Percentiles rank a stretch among this genome's conserved stretches.
Conservation (phyloP, 768 basidiomycete species). For the Lentinula sp. region DNA sequence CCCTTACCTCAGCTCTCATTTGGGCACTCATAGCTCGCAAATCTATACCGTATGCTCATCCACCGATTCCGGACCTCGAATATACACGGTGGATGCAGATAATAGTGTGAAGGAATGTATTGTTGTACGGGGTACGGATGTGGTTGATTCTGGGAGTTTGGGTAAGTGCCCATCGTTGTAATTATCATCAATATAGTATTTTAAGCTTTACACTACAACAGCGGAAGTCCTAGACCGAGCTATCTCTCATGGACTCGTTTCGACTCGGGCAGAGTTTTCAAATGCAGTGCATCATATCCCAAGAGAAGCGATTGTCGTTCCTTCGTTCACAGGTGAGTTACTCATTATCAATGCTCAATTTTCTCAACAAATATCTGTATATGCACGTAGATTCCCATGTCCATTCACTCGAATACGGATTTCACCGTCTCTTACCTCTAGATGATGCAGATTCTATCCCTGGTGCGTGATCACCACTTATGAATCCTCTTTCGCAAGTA, state of each 20-base stretch:
- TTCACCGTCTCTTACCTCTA: neutral
- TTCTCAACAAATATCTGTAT: neutral
- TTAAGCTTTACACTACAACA: too few species aligned
- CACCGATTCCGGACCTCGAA: neutral
- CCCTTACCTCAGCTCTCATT: neutral
- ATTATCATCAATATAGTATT: too few species aligned
- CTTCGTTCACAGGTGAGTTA: slow-evolving; percentile 3
- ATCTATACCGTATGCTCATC: neutral
- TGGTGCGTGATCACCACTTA: neutral
- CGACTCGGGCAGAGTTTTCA: neutral
- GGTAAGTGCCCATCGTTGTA: too few species aligned
- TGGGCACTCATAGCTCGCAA: neutral
- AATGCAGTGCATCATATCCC: neutral
- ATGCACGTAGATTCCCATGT: neutral
- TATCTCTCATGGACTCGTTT: neutral
- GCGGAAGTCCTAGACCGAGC: neutral
- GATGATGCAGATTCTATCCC: slow-evolving; percentile 3
- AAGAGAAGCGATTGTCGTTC: neutral
- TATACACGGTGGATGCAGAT: neutral
- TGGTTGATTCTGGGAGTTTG: slow-evolving; percentile 1
- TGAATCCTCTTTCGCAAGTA: too few species aligned
- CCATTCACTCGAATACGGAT: slow-evolving; percentile 4
- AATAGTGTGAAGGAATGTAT: neutral
- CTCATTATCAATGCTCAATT: neutral
- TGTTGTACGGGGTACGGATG: neutral